These are phyloP conservation scores for Sarcodon sp. DNA, from an alignment of 768 basidiomycete species.

Conservation along the genomic window DNA sequence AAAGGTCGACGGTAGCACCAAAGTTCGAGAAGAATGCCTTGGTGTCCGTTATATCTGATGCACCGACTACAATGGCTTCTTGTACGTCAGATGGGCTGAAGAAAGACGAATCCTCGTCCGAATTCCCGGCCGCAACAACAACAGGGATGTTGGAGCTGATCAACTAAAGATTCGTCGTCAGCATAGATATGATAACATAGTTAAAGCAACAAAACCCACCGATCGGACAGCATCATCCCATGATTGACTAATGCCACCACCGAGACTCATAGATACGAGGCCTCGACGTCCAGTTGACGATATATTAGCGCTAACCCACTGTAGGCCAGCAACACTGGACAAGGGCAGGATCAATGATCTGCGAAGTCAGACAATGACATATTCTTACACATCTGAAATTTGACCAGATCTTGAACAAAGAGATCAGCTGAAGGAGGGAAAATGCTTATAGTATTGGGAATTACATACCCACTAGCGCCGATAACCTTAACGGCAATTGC, in stretches of 20 bases:
- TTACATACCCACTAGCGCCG: conserved; percentile 9
- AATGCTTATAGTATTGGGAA: background rate
- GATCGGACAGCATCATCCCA: no score
- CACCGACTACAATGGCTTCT: conserved; percentile 9
- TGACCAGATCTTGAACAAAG: background rate
- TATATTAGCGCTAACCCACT: no score
- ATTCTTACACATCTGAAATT: no score
- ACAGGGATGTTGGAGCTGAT: conserved; percentile 2
- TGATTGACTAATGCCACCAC: no score
- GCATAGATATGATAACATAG: background rate
- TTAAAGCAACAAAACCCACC: background rate
- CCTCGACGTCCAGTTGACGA: no score
- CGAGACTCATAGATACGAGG: no score
- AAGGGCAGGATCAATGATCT: no score
- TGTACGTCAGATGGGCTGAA: conserved; percentile 7
- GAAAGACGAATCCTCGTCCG: conserved; percentile 3
- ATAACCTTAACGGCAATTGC: conserved; percentile 31
- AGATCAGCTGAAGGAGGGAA: background rate
- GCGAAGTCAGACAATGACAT: background rate
- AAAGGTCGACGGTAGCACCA: conserved; percentile 9
- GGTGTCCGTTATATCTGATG: conserved; percentile 4
- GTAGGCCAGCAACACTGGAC: no score
- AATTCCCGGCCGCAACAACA: conserved; percentile 9
- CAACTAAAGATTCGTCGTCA: background rate
- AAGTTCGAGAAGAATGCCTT: conserved; percentile 10